Evolutionary conservation across 108 stramenopile genomes (phyloP).

Genomic region (Pseudonitzschia pungens): DNA sequence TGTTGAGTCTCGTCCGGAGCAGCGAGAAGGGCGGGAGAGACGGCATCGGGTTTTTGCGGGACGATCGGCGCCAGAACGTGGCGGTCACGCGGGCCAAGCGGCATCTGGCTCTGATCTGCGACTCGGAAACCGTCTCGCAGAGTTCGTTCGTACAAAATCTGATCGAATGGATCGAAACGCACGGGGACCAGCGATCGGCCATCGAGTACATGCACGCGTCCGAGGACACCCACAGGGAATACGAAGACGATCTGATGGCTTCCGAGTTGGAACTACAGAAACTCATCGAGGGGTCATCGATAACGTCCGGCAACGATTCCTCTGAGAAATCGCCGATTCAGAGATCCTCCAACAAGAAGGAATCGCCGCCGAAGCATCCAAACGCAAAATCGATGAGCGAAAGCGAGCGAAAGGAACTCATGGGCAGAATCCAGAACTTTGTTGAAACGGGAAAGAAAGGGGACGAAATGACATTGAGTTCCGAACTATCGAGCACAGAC

Average conservation of each 20-base stretch:
- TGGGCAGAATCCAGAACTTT: constrained; percentile 55
- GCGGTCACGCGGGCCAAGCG: constrained; percentile 97
- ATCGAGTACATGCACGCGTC: constrained; percentile 54
- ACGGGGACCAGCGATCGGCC: constrained; percentile 74
- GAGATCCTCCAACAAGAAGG: not conserved
- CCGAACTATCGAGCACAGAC: constrained; percentile 50
- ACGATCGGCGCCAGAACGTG: constrained; percentile 94
- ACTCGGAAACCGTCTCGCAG: constrained; percentile 81
- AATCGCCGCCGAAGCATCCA: not conserved
- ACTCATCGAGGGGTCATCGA: constrained; percentile 16
- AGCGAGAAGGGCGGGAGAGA: constrained; percentile 50
- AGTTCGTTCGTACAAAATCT: constrained; percentile 67
- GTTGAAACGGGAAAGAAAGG: constrained; percentile 40
- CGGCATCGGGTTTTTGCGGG: constrained; percentile 94
- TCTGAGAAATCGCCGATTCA: not conserved
- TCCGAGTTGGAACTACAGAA: constrained; percentile 39
- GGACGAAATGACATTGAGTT: constrained; percentile 47
- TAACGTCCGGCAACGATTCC: not conserved
- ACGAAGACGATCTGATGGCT: constrained; percentile 35
- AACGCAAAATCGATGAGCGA: constrained; percentile 9
- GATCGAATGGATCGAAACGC: constrained; percentile 74
- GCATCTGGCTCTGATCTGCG: constrained; percentile 76
- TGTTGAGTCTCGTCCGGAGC: constrained; percentile 94
- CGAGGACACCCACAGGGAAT: constrained; percentile 5
- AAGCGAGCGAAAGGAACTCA: constrained; percentile 35